These are phyloP conservation scores for Pezicula carpinea DNA, from an alignment of 2,329 filamentous ascomycete species.

Conservation along the genomic window DNA sequence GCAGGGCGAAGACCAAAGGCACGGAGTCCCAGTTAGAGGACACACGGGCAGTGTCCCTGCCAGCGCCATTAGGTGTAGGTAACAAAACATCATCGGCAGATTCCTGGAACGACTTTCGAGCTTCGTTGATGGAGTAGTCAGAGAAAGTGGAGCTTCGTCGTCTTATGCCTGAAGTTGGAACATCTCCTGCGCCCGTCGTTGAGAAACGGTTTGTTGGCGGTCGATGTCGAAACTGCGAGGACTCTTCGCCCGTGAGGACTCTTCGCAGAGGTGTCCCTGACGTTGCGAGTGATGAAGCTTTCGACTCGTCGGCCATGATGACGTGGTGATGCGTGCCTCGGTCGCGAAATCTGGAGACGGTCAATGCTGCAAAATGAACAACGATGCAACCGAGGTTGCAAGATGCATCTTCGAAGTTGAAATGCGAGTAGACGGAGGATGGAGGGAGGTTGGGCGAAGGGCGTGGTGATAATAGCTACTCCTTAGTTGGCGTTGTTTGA, in stretches of 20 bases:
- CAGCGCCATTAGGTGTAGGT: constrained; percentile 41
- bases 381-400: no score
- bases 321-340: neutral
- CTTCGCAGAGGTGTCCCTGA: constrained; percentile 8
- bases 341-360: no score
- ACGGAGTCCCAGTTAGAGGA: constrained; percentile 71
- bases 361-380: no score
- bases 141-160: constrained; percentile 76
- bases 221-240: constrained; percentile 17
- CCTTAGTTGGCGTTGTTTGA: no score
- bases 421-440: no score
- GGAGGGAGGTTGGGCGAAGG: no score
- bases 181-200: constrained; percentile 22
- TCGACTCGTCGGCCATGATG: neutral
- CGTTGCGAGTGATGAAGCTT: constrained; percentile 1
- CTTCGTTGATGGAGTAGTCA: constrained; percentile 67
- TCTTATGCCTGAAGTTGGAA: constrained; percentile 28
- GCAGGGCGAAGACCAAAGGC: constrained; percentile 77
- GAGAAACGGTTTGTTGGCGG: constrained; percentile 17
- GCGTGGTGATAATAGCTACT: no score
- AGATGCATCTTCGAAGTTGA: no score
- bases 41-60: constrained; percentile 39
- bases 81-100: constrained; percentile 68
- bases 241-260: constrained; percentile 15
- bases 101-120: constrained; percentile 55